Conservation (phyloP, 2,329 filamentous ascomycete genomes). For the Phyllosticta citrichinensis region DNA sequence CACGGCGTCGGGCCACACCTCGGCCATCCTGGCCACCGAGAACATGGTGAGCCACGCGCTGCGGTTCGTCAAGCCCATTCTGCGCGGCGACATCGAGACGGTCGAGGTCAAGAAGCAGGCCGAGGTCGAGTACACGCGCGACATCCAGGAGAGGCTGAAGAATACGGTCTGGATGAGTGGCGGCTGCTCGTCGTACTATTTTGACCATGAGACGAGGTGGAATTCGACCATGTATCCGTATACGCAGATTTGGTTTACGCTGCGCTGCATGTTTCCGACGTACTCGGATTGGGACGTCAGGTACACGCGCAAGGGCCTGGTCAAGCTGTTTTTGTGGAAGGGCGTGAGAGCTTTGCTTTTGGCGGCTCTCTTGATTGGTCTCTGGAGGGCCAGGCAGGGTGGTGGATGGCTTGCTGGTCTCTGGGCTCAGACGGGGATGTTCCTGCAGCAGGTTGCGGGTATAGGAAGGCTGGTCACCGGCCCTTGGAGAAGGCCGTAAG, state of each 20-base stretch:
- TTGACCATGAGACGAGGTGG: constrained; percentile 35
- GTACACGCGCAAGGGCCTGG: constrained; percentile 40
- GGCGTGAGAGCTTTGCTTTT: background rate
- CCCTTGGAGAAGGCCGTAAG: background rate
- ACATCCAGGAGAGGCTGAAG: constrained; percentile 38
- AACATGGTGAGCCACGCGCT: constrained; percentile 52
- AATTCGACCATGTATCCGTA: constrained; percentile 34
- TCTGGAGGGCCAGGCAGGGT: background rate
- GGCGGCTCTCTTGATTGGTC: background rate
- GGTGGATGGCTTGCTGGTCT: background rate
- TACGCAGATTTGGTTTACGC: constrained; percentile 42
- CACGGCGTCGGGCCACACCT: constrained; percentile 51
- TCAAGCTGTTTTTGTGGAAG: constrained; percentile 17
- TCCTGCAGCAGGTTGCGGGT: background rate
- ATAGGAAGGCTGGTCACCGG: background rate
- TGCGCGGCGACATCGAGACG: constrained; percentile 34
- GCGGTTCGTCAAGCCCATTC: constrained; percentile 47
- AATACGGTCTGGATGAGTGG: constrained; percentile 39
- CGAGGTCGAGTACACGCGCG: constrained; percentile 36
- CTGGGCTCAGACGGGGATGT: background rate
- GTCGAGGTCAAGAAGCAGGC: constrained; percentile 41
- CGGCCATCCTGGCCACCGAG: constrained; percentile 50
- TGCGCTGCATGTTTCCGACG: constrained; percentile 42
- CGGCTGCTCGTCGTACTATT: constrained; percentile 42
- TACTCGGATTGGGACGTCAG: constrained; percentile 46